phyloP scores from a whole-genome alignment of 345 rosid genomes.

The Clausena lansium region DNA sequence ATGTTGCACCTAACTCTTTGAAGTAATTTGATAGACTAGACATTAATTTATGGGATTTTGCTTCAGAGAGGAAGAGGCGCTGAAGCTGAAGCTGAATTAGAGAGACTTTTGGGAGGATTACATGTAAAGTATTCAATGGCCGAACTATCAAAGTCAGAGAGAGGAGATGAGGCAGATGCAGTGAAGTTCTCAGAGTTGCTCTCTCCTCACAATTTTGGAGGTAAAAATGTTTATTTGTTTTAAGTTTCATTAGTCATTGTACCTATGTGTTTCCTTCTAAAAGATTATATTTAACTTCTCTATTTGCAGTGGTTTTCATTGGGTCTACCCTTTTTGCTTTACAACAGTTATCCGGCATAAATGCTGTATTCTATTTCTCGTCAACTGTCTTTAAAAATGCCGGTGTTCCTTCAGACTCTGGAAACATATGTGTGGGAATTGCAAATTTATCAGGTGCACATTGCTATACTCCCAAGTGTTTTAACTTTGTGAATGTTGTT shows the following conservation, averaged over 20 bases:
- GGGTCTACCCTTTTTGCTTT: slow-evolving; percentile 92
- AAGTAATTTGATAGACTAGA: slow-evolving; percentile 6
- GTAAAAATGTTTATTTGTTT: slow-evolving; percentile 37
- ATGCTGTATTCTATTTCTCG: slow-evolving; percentile 94
- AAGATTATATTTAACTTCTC: slow-evolving; percentile 36
- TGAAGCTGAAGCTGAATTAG: slow-evolving; percentile 84
- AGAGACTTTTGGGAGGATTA: slow-evolving; percentile 73
- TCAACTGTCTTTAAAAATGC: slow-evolving; percentile 89
- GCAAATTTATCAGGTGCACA: slow-evolving; percentile 73
- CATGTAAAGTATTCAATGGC: slow-evolving; percentile 75
- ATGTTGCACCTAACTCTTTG: background rate
- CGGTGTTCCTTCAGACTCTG: slow-evolving; percentile 85
- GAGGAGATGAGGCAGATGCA: slow-evolving; percentile 63
- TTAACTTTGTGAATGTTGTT: slow-evolving; percentile 14
- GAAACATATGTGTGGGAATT: slow-evolving; percentile 76
- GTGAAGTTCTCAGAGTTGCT: slow-evolving; percentile 69
- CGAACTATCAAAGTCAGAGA: slow-evolving; percentile 67
- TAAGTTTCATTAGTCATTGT: background rate
- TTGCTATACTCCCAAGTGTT: slow-evolving; percentile 6
- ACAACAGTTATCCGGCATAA: slow-evolving; percentile 97
- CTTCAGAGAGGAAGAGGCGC: slow-evolving; percentile 75
- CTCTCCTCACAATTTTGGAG: slow-evolving; percentile 63
- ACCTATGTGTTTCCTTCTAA: slow-evolving; percentile 19
- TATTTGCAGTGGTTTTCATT: slow-evolving; percentile 91
- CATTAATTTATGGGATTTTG: slow-evolving; percentile 16